Evolutionary conservation across 805 yeast species (phyloP).

Genomic region (Metschnikowia lunata): DNA sequence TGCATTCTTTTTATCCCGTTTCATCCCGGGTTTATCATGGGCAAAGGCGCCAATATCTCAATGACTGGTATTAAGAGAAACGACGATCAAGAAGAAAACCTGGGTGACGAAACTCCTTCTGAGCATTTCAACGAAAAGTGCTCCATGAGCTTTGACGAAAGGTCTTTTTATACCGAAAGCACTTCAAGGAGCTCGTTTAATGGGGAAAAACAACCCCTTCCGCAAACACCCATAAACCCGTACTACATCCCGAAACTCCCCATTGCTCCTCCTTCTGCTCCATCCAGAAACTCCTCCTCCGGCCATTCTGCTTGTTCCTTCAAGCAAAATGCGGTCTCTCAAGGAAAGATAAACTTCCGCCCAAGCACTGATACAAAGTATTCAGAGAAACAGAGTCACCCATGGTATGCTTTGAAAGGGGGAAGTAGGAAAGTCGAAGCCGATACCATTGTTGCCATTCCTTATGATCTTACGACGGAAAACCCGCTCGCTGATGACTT

Average conservation of each 20-base stretch:
- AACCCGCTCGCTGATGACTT: too few relatives aligned
- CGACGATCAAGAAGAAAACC: background rate
- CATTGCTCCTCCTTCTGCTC: background rate
- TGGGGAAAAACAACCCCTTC: background rate
- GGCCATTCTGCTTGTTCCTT: background rate
- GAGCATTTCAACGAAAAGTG: background rate
- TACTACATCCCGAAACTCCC: constrained; percentile 6
- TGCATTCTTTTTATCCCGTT: constrained; percentile 36
- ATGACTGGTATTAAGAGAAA: constrained; percentile 4
- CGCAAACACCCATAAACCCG: constrained; percentile 4
- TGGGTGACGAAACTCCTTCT: background rate
- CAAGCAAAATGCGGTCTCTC: background rate
- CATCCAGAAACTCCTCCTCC: background rate
- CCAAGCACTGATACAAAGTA: background rate
- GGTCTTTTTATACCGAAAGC: background rate
- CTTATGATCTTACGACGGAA: constrained; percentile 8
- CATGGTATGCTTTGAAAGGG: background rate
- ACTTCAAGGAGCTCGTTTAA: background rate
- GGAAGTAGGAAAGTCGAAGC: background rate
- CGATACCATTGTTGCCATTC: constrained; percentile 10
- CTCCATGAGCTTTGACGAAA: background rate
- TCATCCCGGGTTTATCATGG: constrained; percentile 58
- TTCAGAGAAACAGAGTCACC: background rate
- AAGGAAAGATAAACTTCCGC: too few relatives aligned
- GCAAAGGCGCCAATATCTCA: constrained; percentile 9